Evolutionary conservation across 2,329 filamentous ascomycete species (phyloP).

Genomic region (Ophiognomonia clavigignenti-juglandacearum): DNA sequence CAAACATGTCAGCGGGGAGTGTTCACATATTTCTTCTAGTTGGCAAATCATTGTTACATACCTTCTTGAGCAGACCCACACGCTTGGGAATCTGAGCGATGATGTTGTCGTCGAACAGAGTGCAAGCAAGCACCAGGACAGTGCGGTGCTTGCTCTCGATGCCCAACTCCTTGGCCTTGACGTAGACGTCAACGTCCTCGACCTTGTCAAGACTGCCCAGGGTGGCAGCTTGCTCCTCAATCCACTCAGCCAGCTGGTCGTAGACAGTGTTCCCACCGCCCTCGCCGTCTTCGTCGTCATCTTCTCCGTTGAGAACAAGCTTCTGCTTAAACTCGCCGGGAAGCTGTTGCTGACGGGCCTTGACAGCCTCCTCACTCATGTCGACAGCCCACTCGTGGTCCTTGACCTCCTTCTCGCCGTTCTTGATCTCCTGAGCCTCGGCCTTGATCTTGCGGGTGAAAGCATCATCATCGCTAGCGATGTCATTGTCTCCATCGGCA

Average conservation of each 20-base stretch:
- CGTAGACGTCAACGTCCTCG: conserved; percentile 84
- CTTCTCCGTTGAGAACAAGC: conserved; percentile 72
- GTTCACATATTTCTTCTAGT: not conserved
- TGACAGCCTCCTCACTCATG: conserved; percentile 91
- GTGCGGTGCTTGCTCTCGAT: conserved; percentile 95
- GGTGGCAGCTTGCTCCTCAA: conserved; percentile 66
- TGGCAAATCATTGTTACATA: conserved; percentile 32
- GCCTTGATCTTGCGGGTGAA: conserved; percentile 73
- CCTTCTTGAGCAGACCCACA: conserved; percentile 82
- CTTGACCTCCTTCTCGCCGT: conserved; percentile 52
- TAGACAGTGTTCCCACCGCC: conserved; percentile 74
- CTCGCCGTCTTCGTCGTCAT: conserved; percentile 77
- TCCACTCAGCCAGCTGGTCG: conserved; percentile 90
- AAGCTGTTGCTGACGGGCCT: conserved; percentile 86
- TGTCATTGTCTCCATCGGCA: conserved; percentile 52
- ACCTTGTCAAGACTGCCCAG: conserved; percentile 74
- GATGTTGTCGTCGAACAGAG: conserved; percentile 88
- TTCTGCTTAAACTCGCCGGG: conserved; percentile 93
- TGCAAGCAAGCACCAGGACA: conserved; percentile 85
- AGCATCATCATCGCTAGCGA: conserved; percentile 78
- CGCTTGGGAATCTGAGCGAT: conserved; percentile 81
- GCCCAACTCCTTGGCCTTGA: conserved; percentile 94
- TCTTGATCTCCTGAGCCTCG: conserved; percentile 43
- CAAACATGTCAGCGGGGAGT: conserved; percentile 24
- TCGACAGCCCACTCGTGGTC: conserved; percentile 95